Evolutionary conservation across 192 early-diverging fungal species (phyloP).

Genomic region (Mycoemilia scoparia): DNA sequence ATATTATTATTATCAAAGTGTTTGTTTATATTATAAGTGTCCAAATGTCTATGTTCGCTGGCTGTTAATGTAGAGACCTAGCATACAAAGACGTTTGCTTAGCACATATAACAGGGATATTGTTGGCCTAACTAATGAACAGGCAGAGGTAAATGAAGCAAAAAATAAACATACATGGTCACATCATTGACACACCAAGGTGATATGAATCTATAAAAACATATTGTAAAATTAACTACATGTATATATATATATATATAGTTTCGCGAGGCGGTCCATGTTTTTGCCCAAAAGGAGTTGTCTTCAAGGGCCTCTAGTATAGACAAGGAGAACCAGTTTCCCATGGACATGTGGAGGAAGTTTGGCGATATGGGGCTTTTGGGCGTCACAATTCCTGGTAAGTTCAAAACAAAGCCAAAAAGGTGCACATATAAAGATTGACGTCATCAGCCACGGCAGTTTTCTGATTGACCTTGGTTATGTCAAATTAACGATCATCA

Average conservation of each 20-base stretch:
- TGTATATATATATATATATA: no score
- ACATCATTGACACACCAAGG: background rate
- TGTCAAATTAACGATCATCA: no score
- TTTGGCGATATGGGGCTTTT: slow-evolving; percentile 90
- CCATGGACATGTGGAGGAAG: slow-evolving; percentile 94
- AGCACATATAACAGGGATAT: slow-evolving; percentile 55
- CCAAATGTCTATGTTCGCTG: no score
- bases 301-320: slow-evolving; percentile 60
- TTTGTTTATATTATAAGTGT: no score
- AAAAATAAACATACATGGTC: no score
- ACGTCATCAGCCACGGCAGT: no score
- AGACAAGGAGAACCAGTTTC: slow-evolving; percentile 74
- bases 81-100: background rate
- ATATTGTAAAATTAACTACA: slow-evolving; percentile 5
- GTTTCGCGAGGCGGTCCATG: slow-evolving; percentile 53
- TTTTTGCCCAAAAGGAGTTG: slow-evolving; percentile 68
- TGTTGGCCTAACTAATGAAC: slow-evolving; percentile 56
- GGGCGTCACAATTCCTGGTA: slow-evolving; percentile 76
- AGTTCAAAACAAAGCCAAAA: no score
- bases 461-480: no score
- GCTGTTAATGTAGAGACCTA: background rate
- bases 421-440: no score
- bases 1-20: no score
- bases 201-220: background rate
- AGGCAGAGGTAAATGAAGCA: no score